phyloP scores from a whole-genome alignment of 176 grass and related monocot species.

The Carex kokanica region DNA sequence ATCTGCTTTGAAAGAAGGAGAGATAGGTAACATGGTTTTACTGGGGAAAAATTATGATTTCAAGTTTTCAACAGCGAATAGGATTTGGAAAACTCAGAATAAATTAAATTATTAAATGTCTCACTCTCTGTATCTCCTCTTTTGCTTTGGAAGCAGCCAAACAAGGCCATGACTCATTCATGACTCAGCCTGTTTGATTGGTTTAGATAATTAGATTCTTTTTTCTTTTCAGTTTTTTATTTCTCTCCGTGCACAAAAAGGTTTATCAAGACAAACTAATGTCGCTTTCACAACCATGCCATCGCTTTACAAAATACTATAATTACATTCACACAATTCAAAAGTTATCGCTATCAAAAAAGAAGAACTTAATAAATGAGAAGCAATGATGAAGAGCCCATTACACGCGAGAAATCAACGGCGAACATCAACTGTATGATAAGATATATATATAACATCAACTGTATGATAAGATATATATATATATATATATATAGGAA shows the following conservation, averaged over 20 bases:
- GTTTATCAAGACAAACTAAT: background rate
- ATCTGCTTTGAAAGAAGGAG: too few relatives aligned
- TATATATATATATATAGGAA: too few relatives aligned
- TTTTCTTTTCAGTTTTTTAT: background rate
- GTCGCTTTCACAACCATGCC: slow-evolving; percentile 15
- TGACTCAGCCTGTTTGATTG: background rate
- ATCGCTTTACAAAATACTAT: slow-evolving; percentile 16
- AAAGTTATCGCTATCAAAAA: background rate
- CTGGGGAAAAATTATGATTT: too few relatives aligned
- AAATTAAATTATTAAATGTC: background rate
- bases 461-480: too few relatives aligned
- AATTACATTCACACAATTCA: slow-evolving; percentile 11
- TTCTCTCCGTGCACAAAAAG: background rate
- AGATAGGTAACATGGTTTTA: too few relatives aligned
- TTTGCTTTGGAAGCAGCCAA: background rate
- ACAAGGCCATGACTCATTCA: slow-evolving; percentile 5
- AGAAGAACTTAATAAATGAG: background rate
- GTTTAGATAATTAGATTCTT: background rate
- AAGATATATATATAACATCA: background rate
- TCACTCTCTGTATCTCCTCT: background rate
- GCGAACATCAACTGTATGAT: background rate
- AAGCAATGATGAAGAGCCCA: background rate
- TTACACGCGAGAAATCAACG: background rate
- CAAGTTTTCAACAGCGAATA: background rate
- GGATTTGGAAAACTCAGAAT: background rate